Conservation (phyloP, 352 stramenopile genomes). For the Thraustotheca clavata region DNA sequence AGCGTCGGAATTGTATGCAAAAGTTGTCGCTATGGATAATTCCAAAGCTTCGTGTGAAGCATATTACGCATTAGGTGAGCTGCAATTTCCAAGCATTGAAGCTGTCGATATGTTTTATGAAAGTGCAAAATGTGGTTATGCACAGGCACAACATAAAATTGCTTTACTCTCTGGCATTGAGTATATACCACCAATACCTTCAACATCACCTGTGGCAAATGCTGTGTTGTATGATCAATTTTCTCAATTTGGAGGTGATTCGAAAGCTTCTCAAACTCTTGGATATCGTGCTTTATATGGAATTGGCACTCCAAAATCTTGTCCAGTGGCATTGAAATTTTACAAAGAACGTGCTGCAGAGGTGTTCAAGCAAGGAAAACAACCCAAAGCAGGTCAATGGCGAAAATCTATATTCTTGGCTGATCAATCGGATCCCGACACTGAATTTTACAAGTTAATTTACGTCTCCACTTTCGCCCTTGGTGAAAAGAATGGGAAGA, state of each 20-base stretch:
- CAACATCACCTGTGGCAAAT: slow-evolving; percentile 19
- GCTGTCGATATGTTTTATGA: slow-evolving; percentile 30
- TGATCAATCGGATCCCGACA: background rate
- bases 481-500: slow-evolving; percentile 25
- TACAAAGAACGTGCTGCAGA: slow-evolving; percentile 60
- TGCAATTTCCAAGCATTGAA: background rate
- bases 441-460: slow-evolving; percentile 13
- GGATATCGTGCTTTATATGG: slow-evolving; percentile 58
- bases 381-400: background rate
- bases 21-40: background rate
- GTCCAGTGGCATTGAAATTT: slow-evolving; percentile 44
- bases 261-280: slow-evolving; percentile 49
- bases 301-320: slow-evolving; percentile 38
- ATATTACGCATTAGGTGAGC: background rate
- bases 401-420: background rate
- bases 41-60: background rate
- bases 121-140: slow-evolving; percentile 33
- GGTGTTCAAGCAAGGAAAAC: background rate
- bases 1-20: background rate
- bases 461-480: background rate
- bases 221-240: slow-evolving; percentile 54
- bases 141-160: slow-evolving; percentile 40
- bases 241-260: slow-evolving; percentile 31
- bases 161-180: slow-evolving; percentile 25
- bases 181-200: slow-evolving; percentile 1